Conservation (phyloP, 2,329 filamentous ascomycete genomes). For the Cordyceps sp. region DNA sequence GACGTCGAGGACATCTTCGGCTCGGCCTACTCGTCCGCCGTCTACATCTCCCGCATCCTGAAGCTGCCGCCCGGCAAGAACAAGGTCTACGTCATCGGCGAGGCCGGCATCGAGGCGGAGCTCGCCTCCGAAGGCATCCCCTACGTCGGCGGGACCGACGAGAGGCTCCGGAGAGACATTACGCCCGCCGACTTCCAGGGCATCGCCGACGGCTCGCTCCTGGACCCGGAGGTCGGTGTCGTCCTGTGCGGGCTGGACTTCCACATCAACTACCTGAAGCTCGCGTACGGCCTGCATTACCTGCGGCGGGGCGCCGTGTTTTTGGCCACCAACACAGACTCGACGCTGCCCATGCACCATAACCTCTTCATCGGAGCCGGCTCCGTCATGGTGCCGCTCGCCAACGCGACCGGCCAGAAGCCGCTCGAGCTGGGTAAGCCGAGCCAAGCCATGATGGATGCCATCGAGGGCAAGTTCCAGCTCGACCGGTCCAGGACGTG, state of each 20-base stretch:
- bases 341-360: constrained; percentile 67
- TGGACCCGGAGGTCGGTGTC: constrained; percentile 79
- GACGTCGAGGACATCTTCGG: constrained; percentile 85
- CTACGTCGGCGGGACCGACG: constrained; percentile 78
- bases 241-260: constrained; percentile 87
- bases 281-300: constrained; percentile 73
- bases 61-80: constrained; percentile 61
- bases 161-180: constrained; percentile 59
- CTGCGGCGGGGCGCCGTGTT: constrained; percentile 68
- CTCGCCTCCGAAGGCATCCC: constrained; percentile 62
- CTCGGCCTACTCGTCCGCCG: constrained; percentile 83
- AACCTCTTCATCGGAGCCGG: constrained; percentile 86
- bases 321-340: constrained; percentile 86
- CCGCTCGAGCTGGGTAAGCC: constrained; percentile 82
- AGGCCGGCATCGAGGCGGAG: constrained; percentile 82
- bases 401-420: constrained; percentile 51
- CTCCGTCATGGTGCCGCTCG: constrained; percentile 60
- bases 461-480: constrained; percentile 87
- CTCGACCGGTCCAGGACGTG: constrained; percentile 73
- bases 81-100: constrained; percentile 90
- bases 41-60: constrained; percentile 92
- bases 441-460: constrained; percentile 98
- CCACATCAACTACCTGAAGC: constrained; percentile 89
- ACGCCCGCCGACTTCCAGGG: constrained; percentile 62
- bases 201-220: constrained; percentile 55